A percentile compares a stretch with the other conserved stretches of the same genome.
Conservation (phyloP, 2,329 filamentous ascomycete species). For the Dichotomopilus funicola region DNA sequence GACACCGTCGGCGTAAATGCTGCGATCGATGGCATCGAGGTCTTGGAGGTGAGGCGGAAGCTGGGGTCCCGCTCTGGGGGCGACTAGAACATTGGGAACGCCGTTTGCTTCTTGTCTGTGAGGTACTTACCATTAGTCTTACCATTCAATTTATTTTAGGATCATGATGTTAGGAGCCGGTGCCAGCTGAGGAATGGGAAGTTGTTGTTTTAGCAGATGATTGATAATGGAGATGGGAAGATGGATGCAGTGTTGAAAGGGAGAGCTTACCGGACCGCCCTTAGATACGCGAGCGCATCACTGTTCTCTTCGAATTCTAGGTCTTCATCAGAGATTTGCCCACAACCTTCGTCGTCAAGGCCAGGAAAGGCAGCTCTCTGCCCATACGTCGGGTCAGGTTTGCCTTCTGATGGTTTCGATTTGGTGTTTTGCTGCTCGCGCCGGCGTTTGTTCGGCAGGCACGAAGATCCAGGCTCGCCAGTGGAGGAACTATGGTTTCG, state of each 20-base stretch:
- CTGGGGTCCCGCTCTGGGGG: constrained; percentile 49
- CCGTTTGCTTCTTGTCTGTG: constrained; percentile 65
- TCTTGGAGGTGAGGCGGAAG: constrained; percentile 36
- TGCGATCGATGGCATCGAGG: constrained; percentile 28
- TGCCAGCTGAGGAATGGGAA: constrained; percentile 11
- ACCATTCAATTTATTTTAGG: constrained; percentile 7
- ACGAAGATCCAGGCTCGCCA: constrained; percentile 11
- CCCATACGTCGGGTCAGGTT: constrained; percentile 59
- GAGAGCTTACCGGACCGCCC: constrained; percentile 58
- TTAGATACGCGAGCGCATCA: constrained; percentile 64
- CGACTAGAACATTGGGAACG: constrained; percentile 66
- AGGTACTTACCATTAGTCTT: constrained; percentile 45
- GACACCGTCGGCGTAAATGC: constrained; percentile 42
- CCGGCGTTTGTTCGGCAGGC: constrained; percentile 21
- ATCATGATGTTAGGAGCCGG: background rate
- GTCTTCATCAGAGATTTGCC: constrained; percentile 45
- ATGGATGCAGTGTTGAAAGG: background rate
- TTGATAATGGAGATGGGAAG: background rate
- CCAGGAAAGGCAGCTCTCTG: constrained; percentile 66
- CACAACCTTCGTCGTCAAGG: constrained; percentile 40
- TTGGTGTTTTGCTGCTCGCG: constrained; percentile 25
- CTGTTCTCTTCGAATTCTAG: constrained; percentile 61
- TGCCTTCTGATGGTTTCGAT: constrained; percentile 35
- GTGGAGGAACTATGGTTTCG: constrained; percentile 17
- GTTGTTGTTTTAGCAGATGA: constrained; percentile 27